Evolutionary conservation across 768 basidiomycete genomes (phyloP), one percentile per base, ranked within the genome.

Genomic region (Russula sp.): DNA sequence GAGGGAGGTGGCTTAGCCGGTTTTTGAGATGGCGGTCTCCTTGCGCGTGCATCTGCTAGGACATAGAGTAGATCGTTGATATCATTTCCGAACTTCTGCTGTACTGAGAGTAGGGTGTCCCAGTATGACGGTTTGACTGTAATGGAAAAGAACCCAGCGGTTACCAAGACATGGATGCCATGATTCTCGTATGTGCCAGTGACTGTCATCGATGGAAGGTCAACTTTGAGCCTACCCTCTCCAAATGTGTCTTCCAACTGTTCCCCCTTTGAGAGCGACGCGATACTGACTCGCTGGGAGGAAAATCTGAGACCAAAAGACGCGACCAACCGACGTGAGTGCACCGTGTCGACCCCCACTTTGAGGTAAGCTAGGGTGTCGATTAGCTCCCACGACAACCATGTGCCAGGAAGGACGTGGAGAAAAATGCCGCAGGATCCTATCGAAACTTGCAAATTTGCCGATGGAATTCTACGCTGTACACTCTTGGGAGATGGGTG

Each of bases 11-110:
- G 40, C 55, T 53, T 39, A 32, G 45, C 31, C n/a, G 37, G 34
- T 18, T 27, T 52, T 31, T 40, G 63, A 40, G 35, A 67, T 27
- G 65, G 51, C 51, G 34, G 63, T 58, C 58, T 68, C 59, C 70
- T 74, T 44, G 67, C 71, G 32, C 84, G 82, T 11, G 82, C 87
- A 70, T 89, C 80, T 65, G 83, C 81, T 37, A 91, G 77, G 54
- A 94, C 72, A 6, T 79, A 74, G 13, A 94, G 73, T 32, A 94
- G 77, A 63, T 94, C 92, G 66, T 88, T 87, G 73, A 94, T 89
- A 73, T 94, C 92, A 69, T 88, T 87, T 6, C 90, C 92, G 62
- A 94, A 94, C 70, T 93, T 93, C 66, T 91, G 89, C 70, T 93
- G 92, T 9, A 95, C 88, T 5, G 82, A 83, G 2, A 94, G 79